phyloP scores from a whole-genome alignment of 2,329 filamentous ascomycete genomes.

The Colletotrichum horii region DNA sequence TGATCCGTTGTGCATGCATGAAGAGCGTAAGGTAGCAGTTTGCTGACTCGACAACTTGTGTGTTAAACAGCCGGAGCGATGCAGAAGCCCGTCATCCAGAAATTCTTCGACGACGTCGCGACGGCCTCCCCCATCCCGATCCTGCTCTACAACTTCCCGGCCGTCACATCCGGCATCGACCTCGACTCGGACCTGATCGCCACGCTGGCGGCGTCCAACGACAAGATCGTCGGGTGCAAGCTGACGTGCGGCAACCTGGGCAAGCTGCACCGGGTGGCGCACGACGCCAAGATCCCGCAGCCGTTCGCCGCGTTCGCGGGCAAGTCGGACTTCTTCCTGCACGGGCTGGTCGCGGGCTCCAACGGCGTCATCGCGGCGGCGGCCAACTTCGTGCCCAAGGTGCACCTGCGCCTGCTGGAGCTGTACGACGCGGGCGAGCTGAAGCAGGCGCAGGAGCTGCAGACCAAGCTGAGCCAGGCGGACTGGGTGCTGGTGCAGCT shows the following conservation, averaged over 20 bases:
- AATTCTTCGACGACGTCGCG: conserved; percentile 66
- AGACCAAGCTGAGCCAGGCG: conserved; percentile 33
- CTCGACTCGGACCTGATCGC: conserved; percentile 68
- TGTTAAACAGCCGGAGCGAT: conserved; percentile 48
- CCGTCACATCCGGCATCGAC: conserved; percentile 71
- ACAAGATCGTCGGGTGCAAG: conserved; percentile 69
- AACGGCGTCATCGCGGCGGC: conserved; percentile 46
- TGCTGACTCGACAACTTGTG: conserved; percentile 43
- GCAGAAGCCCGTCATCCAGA: conserved; percentile 59
- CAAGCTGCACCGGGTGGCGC: conserved; percentile 55
- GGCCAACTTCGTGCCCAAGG: conserved; percentile 43
- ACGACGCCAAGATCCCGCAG: conserved; percentile 5
- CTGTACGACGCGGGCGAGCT: conserved; percentile 37
- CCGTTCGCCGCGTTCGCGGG: conserved; percentile 40
- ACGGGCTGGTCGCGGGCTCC: conserved; percentile 41
- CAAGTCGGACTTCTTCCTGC: conserved; percentile 47
- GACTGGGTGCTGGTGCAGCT: conserved; percentile 34
- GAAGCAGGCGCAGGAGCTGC: conserved; percentile 38
- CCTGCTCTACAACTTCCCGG: conserved; percentile 73
- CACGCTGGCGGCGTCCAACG: conserved; percentile 49
- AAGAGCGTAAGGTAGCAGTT: conserved; percentile 42
- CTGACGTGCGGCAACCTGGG: conserved; percentile 69
- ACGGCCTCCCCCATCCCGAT: conserved; percentile 56
- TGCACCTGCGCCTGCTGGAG: conserved; percentile 38
- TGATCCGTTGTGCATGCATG: conserved; percentile 42